These are phyloP conservation scores for Aspergillus novofumigatus DNA, from an alignment of 2,329 filamentous ascomycete genomes.

Conservation along the genomic window DNA sequence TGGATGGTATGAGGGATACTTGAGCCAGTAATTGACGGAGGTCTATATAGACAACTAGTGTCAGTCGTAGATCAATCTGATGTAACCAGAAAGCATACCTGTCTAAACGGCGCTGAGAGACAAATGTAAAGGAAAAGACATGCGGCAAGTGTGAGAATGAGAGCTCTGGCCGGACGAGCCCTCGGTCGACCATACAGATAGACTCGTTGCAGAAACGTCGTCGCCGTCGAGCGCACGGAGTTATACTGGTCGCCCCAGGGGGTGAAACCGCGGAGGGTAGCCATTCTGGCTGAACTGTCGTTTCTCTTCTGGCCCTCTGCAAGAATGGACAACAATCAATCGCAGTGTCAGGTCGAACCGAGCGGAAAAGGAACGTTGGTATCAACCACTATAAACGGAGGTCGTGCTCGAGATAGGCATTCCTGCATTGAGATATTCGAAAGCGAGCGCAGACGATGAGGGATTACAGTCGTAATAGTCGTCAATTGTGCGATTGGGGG, in stretches of 20 bases:
- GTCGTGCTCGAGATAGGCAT: conserved; percentile 8
- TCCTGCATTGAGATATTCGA: conserved; percentile 7
- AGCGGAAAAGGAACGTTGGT: not conserved
- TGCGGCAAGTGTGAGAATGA: conserved; percentile 17
- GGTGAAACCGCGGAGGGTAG: conserved; percentile 19
- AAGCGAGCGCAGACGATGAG: not conserved
- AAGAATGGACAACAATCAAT: conserved; percentile 4
- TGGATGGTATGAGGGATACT: conserved; percentile 31
- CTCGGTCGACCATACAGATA: conserved; percentile 23
- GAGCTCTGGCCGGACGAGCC: conserved; percentile 21
- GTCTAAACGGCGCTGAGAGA: conserved; percentile 16
- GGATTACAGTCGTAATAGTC: not conserved
- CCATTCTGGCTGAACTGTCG: conserved; percentile 17
- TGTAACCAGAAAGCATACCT: conserved; percentile 12
- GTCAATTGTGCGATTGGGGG: not conserved
- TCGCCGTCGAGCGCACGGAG: conserved; percentile 14
- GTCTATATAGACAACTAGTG: conserved; percentile 11
- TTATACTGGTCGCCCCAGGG: conserved; percentile 24
- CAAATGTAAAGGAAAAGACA: conserved; percentile 22
- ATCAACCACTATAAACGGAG: conserved; percentile 1
- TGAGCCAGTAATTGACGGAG: conserved; percentile 28
- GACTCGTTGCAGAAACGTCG: conserved; percentile 21
- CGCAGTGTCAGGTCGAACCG: not conserved
- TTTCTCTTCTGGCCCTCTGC: not conserved
- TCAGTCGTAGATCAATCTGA: conserved; percentile 1